Evolutionary conservation across 805 yeast genomes (phyloP), one percentile per base, ranked within the genome.

Genomic region (Cyberlindnera suaveolens): DNA sequence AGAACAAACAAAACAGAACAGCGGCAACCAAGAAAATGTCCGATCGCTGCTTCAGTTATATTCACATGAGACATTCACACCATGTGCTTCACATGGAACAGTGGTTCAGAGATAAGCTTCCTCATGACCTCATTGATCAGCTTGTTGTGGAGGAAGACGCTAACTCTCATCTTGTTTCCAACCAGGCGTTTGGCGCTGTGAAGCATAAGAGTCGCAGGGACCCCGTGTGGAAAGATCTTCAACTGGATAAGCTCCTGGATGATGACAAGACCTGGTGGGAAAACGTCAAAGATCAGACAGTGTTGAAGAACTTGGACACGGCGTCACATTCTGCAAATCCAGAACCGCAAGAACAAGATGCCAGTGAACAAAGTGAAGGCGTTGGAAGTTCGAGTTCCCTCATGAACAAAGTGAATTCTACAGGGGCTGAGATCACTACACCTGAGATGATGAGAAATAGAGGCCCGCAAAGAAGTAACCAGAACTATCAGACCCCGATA

Each of bases 61-160:
- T 57, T 1, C 61, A 61, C 39, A 43, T 59, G 43, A 40, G 33
- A 18, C 42, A 48, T 31, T 52, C 63, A 1, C 64, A 38, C 63
- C 67, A 45, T 45, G 64, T 42, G 36, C 63, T 39, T 47, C 68
- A 49, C 52, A 61, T 54, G 61, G 65, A 50, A 35, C 60, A 54
- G 37, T 60, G 64, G 64, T 48, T 50, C 5, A 50, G 46, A n/a
- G 63, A 58, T 38, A 50, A 44, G 18, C 50, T 60, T 6, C 59
- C 61, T 6, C 50, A 48, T 36, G 64, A 60, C 31, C 53, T 52
- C 4, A 49, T 60, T 9, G 62, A 58, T 20, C 47, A 50, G 13
- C 48, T 48, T 2, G 42, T 43, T 4, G 10, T 43, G 13, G 49
- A 48, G 14, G 58, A 53, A 2, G 50, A 47, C 13, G 41, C 38